These are phyloP conservation scores for Ambrosia trifida DNA, from an alignment of 129 eudicot genomes.

Conservation along the genomic window DNA sequence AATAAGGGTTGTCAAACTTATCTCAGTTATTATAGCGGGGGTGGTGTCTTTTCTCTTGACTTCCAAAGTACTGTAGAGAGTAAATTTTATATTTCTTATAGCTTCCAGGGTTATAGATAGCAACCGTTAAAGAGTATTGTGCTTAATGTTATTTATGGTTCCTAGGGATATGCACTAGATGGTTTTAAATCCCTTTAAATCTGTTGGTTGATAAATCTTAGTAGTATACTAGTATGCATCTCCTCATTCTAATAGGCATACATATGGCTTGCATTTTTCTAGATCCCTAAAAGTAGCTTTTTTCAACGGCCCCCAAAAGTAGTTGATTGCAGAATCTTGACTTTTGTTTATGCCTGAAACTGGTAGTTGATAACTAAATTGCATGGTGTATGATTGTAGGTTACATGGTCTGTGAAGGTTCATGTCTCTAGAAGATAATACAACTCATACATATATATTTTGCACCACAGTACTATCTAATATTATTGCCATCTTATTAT, in stretches of 20 bases:
- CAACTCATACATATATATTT: neutral
- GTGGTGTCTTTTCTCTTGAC: constrained; percentile 3
- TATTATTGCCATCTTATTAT: constrained; percentile 4
- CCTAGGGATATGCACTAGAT: neutral
- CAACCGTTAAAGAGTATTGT: constrained; percentile 2
- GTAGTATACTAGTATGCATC: constrained; percentile 3
- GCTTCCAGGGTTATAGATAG: neutral
- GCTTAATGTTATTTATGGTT: neutral
- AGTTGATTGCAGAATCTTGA: neutral
- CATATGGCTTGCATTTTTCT: neutral
- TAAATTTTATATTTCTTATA: neutral
- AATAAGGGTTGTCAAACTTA: neutral
- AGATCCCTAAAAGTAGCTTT: neutral
- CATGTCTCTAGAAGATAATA: neutral
- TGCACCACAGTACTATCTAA: neutral
- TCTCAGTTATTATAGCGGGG: constrained; percentile 6
- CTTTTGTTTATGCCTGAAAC: neutral
- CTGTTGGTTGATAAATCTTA: constrained; percentile 4
- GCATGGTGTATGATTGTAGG: neutral
- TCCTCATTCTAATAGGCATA: constrained; percentile 1
- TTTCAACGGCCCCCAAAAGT: too few relatives aligned
- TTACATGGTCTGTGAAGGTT: constrained; percentile 11
- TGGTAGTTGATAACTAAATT: neutral
- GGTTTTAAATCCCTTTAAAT: constrained; percentile 2
- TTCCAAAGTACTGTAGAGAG: constrained; percentile 1